phyloP scores from a whole-genome alignment of 768 basidiomycete species.

The Imleria badia region DNA sequence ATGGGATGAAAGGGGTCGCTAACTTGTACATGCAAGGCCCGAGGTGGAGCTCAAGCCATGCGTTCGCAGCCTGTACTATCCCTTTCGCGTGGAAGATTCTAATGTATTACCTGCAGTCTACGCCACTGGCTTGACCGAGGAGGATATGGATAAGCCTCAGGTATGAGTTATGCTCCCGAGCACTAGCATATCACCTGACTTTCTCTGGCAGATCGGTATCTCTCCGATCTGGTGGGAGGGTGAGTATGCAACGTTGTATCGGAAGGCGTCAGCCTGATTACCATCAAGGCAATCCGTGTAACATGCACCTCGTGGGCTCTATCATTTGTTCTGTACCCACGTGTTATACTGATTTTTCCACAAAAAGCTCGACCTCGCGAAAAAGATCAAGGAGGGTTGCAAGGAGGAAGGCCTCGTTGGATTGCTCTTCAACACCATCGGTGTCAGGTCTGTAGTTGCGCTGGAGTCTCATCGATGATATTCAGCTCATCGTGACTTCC shows the following conservation, averaged over 20 bases:
- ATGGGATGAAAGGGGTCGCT: not conserved
- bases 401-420: conserved; percentile 79
- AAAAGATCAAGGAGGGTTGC: conserved; percentile 81
- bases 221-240: conserved; percentile 94
- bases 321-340: not conserved
- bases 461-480: not conserved
- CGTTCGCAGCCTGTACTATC: conserved; percentile 47
- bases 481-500: not conserved
- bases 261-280: not conserved
- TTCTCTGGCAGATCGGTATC: conserved; percentile 67
- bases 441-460: conserved; percentile 59
- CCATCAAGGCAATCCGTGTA: conserved; percentile 77
- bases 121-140: conserved; percentile 71
- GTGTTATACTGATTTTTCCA: not conserved
- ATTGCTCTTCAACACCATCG: conserved; percentile 82
- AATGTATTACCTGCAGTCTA: conserved; percentile 46
- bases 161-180: conserved; percentile 35
- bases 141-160: conserved; percentile 85
- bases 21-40: conserved; percentile 37
- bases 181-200: conserved; percentile 4
- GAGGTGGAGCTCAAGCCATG: conserved; percentile 85
- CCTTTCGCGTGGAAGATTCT: not conserved
- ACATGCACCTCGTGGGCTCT: conserved; percentile 68
- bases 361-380: conserved; percentile 70
- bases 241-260: conserved; percentile 22